Conservation (phyloP, 495 filamentous ascomycete genomes). For the Penicillium arizonense region DNA sequence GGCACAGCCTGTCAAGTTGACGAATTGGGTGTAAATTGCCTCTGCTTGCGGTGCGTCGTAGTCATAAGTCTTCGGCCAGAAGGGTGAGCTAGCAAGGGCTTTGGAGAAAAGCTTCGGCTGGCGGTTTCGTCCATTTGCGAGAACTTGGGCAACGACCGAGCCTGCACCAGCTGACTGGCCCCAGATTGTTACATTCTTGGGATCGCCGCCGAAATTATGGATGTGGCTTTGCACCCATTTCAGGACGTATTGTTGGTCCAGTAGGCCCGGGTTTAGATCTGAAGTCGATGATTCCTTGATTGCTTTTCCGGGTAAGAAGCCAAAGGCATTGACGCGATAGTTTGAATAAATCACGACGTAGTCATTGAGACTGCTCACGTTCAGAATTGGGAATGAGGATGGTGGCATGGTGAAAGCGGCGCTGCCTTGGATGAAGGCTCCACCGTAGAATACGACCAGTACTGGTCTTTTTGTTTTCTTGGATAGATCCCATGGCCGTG, state of each 20-base stretch:
- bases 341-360: conserved; percentile 53
- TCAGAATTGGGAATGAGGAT: conserved; percentile 55
- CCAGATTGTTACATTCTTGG: conserved; percentile 49
- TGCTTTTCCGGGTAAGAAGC: conserved; percentile 53
- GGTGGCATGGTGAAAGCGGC: conserved; percentile 54
- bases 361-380: conserved; percentile 44
- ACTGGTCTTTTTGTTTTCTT: conserved; percentile 49
- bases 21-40: conserved; percentile 45
- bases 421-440: conserved; percentile 59
- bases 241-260: conserved; percentile 49
- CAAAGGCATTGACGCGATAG: conserved; percentile 59
- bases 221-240: conserved; percentile 57
- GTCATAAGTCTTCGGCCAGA: conserved; percentile 59
- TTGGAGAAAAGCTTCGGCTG: conserved; percentile 43
- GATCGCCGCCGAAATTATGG: conserved; percentile 49
- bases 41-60: conserved; percentile 50
- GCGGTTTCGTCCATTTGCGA: conserved; percentile 42
- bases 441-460: conserved; percentile 60
- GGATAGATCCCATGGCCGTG: conserved; percentile 48
- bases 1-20: conserved; percentile 45
- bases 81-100: conserved; percentile 59
- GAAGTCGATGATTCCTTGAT: conserved; percentile 45
- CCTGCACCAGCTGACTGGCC: conserved; percentile 57
- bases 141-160: conserved; percentile 53
- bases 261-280: conserved; percentile 50